Conservation (phyloP, 2,329 filamentous ascomycete genomes). For the Penicillium sp. region DNA sequence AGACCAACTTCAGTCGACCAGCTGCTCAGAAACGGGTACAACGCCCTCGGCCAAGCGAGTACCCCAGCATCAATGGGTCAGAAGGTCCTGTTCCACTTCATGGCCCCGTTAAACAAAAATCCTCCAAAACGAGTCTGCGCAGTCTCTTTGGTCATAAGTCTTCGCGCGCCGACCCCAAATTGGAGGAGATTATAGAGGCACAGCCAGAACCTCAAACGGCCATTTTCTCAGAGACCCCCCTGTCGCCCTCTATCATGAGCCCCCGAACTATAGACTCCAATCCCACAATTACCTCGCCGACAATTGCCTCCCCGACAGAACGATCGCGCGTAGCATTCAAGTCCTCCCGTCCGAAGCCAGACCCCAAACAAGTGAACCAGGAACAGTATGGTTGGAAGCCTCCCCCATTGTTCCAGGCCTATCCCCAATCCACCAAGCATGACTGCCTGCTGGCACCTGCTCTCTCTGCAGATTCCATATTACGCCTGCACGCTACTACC, state of each 20-base stretch:
- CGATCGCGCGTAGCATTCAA: conserved; percentile 16
- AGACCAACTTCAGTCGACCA: conserved; percentile 32
- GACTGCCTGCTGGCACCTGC: conserved; percentile 60
- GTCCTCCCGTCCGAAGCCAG: conserved; percentile 19
- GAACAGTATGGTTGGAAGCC: conserved; percentile 49
- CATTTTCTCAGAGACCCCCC: conserved; percentile 13
- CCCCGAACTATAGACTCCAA: conserved; percentile 22
- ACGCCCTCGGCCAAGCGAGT: conserved; percentile 29
- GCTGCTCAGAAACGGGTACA: conserved; percentile 20
- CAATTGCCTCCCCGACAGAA: conserved; percentile 19
- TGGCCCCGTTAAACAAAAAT: conserved; percentile 26
- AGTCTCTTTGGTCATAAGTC: conserved; percentile 32
- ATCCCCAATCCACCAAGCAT: conserved; percentile 72
- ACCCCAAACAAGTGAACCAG: conserved; percentile 18
- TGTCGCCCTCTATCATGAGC: conserved; percentile 24
- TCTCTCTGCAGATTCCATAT: conserved; percentile 59
- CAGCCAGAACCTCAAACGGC: conserved; percentile 15
- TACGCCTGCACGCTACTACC: conserved; percentile 45
- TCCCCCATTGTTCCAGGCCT: conserved; percentile 76
- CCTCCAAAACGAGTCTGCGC: conserved; percentile 33
- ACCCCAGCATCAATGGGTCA: conserved; percentile 21
- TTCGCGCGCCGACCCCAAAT: conserved; percentile 24
- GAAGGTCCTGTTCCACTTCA: conserved; percentile 29
- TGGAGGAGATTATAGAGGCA: conserved; percentile 29
- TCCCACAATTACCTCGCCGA: conserved; percentile 22